Conservation (phyloP, 768 basidiomycete genomes). For the Sporobolomyces phaffii region DNA sequence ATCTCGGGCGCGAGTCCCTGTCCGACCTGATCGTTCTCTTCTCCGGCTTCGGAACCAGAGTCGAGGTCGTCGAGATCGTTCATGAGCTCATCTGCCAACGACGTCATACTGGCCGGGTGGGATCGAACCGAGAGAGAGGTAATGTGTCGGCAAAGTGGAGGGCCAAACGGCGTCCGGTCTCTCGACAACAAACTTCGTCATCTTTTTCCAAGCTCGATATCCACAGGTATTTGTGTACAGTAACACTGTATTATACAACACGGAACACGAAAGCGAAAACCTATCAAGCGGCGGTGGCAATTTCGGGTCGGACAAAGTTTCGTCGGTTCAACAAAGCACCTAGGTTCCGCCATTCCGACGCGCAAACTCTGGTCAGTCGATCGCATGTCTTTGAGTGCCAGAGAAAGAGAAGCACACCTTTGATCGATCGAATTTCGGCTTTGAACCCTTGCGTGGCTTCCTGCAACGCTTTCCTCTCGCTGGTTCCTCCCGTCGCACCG, state of each 20-base stretch:
- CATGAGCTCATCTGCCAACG: constrained; percentile 81
- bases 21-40: constrained; percentile 45
- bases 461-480: constrained; percentile 17
- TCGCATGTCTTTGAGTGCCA: no score
- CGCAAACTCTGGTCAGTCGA: no score
- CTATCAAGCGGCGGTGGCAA: no score
- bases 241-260: no score
- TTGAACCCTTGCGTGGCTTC: constrained; percentile 22
- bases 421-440: constrained; percentile 24
- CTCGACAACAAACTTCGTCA: no score
- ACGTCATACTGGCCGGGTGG: constrained; percentile 19
- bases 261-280: no score
- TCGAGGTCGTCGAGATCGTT: constrained; percentile 71
- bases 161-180: no score
- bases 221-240: no score
- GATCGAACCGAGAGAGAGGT: background rate
- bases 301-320: constrained; percentile 8
- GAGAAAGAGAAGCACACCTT: constrained; percentile 9
- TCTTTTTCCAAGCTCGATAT: no score
- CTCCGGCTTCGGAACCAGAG: constrained; percentile 51
- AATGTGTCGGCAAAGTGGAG: no score
- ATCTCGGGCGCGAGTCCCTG: constrained; percentile 48
- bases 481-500: background rate
- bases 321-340: constrained; percentile 26
- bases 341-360: no score